Base-by-base conservation (phyloP, 1,284 basidiomycete genomes). In the Uromyces viciae-fabae region DNA sequence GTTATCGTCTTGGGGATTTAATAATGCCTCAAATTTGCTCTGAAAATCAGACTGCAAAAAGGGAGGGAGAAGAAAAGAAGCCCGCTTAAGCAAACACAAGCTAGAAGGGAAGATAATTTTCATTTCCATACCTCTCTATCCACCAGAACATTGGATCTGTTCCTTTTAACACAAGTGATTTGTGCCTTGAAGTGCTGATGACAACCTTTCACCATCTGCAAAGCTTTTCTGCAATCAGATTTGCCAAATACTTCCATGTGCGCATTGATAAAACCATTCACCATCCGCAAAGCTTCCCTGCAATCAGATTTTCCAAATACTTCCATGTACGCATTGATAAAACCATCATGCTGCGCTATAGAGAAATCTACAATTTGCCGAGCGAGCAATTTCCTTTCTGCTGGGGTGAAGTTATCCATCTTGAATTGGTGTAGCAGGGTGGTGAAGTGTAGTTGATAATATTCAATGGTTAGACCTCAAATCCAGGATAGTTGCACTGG, bases 401-500 rank as follows among this genome's bases (percentile, higher is more conserved):
- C 5, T 3, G 25, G 31, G 19, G 33, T 58, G 31, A 75, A 25
- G 3, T 9, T 33, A 36, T 25, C 11, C 17, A n/a, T 52, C 22
- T 36, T 38, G 4, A 75, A 56, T 60, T 60, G 9, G 17, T 25
- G 31, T 36, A 75, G n/a, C 7, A 54, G 56, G 14, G 9, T 40
- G 8, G 33, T 19, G 36, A 75, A 75, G 40, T 75, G 72, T 22
- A 40, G 0, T 25, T 58, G 33, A 28, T 75, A 58, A 43, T 75
- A 60, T 25, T 56, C 36, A n/a, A 5, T n/a, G 11, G 8, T 43
- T 0, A 75, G 56, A 19, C 54, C 54, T 11, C 19, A 22, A 19
- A 75, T 75, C 38, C 54, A 75, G 15, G 73, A 25, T 15, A 75
- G 73, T 62, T 75, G 54, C 22, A 75, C 38, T 2, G 73, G 73